These are phyloP conservation scores for Pugionium cornutum DNA, from an alignment of 345 rosid species.

Conservation along the genomic window DNA sequence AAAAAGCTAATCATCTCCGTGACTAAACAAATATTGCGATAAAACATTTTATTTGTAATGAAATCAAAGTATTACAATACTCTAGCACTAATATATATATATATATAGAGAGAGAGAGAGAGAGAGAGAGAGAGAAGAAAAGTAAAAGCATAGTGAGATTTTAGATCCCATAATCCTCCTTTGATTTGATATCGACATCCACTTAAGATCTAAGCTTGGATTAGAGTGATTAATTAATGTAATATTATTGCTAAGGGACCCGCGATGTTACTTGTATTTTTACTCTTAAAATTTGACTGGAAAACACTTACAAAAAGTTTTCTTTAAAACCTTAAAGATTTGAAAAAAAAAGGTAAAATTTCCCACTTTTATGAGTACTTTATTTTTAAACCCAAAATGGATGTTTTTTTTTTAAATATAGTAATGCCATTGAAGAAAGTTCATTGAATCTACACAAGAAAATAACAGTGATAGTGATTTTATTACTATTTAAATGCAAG, in stretches of 20 bases:
- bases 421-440: conserved; percentile 19
- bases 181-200: conserved; percentile 3
- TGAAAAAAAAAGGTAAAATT: conserved; percentile 23
- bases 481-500: conserved; percentile 10
- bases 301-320: background rate
- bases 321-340: conserved; percentile 9
- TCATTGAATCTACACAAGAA: conserved; percentile 34
- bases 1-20: background rate
- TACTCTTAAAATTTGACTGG: conserved; percentile 15
- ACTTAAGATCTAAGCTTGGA: conserved; percentile 19
- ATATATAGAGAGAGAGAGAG: too few species aligned
- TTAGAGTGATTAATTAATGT: conserved; percentile 11
- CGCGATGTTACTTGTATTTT: conserved; percentile 12
- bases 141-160: background rate
- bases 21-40: background rate
- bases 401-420: conserved; percentile 22
- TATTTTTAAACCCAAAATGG: background rate
- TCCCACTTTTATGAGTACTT: conserved; percentile 25
- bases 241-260: conserved; percentile 26
- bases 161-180: conserved; percentile 7
- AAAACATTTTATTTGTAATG: background rate
- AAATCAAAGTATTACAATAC: too few species aligned
- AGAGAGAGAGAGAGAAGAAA: too few species aligned
- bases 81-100: too few species aligned
- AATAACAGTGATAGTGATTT: conserved; percentile 18